phyloP scores from a whole-genome alignment of 2,329 filamentous ascomycete species.

The Massarina eburnea region DNA sequence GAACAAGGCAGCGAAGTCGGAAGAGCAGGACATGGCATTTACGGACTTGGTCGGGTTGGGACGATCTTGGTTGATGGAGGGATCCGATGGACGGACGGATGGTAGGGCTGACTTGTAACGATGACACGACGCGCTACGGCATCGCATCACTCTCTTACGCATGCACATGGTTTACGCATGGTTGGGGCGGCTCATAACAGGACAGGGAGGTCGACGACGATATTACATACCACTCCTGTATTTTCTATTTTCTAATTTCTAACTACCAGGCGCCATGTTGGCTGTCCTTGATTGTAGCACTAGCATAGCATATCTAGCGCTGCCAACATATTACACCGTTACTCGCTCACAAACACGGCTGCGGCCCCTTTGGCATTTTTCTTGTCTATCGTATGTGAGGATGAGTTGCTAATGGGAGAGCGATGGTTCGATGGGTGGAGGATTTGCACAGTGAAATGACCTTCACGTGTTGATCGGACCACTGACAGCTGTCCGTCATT shows the following conservation, averaged over 20 bases:
- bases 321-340: neutral
- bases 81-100: neutral
- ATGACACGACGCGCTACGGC: neutral
- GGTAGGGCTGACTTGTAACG: neutral
- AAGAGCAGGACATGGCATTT: neutral
- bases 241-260: slow-evolving; percentile 3
- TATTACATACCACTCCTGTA: slow-evolving; percentile 1
- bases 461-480: slow-evolving; percentile 31
- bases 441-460: slow-evolving; percentile 22
- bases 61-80: too few species aligned
- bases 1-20: neutral
- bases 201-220: too few species aligned
- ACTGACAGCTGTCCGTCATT: slow-evolving; percentile 3
- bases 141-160: too few species aligned
- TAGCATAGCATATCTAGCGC: too few species aligned
- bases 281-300: too few species aligned
- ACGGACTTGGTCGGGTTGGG: neutral
- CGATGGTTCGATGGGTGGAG: slow-evolving; percentile 18
- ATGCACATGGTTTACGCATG: too few species aligned
- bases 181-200: too few species aligned
- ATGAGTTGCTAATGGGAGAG: slow-evolving; percentile 2
- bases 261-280: neutral
- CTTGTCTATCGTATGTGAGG: slow-evolving; percentile 1
- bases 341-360: neutral
- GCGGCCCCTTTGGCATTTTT: neutral